A percentile compares a stretch with the other conserved stretches of the same genome.
Evolutionary conservation across 2,329 filamentous ascomycete species (phyloP).

Genomic region (Coleophoma cylindrospora): DNA sequence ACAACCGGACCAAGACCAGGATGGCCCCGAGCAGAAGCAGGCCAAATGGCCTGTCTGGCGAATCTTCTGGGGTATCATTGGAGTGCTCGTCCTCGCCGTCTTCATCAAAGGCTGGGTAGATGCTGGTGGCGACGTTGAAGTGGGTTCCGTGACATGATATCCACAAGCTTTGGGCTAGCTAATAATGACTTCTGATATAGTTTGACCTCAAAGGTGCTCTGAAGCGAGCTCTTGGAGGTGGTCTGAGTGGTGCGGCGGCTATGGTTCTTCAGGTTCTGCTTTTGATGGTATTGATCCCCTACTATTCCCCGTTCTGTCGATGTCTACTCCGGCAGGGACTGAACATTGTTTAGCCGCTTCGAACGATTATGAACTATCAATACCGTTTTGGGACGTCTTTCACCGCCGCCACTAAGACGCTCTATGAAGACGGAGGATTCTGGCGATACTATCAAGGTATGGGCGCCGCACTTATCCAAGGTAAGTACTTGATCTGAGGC

Average conservation of each 20-base stretch:
- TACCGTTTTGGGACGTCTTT: slow-evolving; percentile 41
- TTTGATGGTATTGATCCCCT: slow-evolving; percentile 33
- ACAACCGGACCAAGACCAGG: slow-evolving; percentile 4
- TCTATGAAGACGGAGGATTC: slow-evolving; percentile 36
- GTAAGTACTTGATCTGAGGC: slow-evolving; percentile 14
- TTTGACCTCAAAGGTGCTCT: slow-evolving; percentile 40
- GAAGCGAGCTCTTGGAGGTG: slow-evolving; percentile 38
- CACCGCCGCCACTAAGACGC: slow-evolving; percentile 30
- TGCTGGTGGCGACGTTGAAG: slow-evolving; percentile 32
- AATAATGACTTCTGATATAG: slow-evolving; percentile 19
- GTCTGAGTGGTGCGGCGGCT: slow-evolving; percentile 40
- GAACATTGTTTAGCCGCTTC: slow-evolving; percentile 31
- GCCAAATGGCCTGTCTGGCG: slow-evolving; percentile 30
- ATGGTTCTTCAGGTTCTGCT: slow-evolving; percentile 43
- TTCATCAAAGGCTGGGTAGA: slow-evolving; percentile 43
- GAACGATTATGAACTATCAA: slow-evolving; percentile 47
- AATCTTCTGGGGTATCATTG: slow-evolving; percentile 29
- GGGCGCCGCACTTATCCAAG: slow-evolving; percentile 39
- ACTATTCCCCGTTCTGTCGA: background rate
- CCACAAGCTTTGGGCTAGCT: background rate
- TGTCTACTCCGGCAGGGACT: background rate
- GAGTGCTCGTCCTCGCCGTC: slow-evolving; percentile 26
- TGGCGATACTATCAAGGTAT: slow-evolving; percentile 41
- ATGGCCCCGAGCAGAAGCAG: slow-evolving; percentile 4
- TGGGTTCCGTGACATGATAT: slow-evolving; percentile 14